phyloP scores from a whole-genome alignment of 257 asterid genomes.

The Coffea eugenioides region DNA sequence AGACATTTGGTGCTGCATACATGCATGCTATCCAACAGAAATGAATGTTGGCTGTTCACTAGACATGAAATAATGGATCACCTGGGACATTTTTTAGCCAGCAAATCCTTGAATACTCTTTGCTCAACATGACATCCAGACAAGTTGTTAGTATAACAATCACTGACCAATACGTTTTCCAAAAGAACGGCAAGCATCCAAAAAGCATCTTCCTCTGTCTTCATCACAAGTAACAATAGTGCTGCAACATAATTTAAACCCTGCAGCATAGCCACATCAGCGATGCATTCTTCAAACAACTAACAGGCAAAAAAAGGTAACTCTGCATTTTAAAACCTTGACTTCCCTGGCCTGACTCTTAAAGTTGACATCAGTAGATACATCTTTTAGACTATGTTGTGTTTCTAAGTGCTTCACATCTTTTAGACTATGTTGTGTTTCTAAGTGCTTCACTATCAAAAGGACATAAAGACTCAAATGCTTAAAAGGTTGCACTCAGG shows the following conservation, averaged over 20 bases:
- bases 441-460: background rate
- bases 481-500: background rate
- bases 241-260: conserved; percentile 98
- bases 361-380: conserved; percentile 3
- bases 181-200: conserved; percentile 98
- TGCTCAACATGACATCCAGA: conserved; percentile 99
- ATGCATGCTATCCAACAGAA: background rate
- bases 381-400: background rate
- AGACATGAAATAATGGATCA: conserved; percentile 24
- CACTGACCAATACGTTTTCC: conserved; percentile 85
- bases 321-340: background rate
- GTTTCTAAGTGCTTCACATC: background rate
- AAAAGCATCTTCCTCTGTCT: conserved; percentile 97
- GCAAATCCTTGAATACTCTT: conserved; percentile 86
- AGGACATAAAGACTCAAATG: background rate
- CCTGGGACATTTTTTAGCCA: conserved; percentile 89
- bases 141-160: conserved; percentile 84
- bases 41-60: background rate
- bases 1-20: background rate
- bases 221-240: conserved; percentile 88
- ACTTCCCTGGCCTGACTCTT: background rate
- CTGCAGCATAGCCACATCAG: conserved; percentile 36
- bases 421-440: background rate
- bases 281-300: background rate
- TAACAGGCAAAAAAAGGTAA: background rate